Percentiles rank a stretch among this genome's conserved stretches.
Conservation (phyloP, 208 protist genomes). For the Trichomonas tenax region DNA sequence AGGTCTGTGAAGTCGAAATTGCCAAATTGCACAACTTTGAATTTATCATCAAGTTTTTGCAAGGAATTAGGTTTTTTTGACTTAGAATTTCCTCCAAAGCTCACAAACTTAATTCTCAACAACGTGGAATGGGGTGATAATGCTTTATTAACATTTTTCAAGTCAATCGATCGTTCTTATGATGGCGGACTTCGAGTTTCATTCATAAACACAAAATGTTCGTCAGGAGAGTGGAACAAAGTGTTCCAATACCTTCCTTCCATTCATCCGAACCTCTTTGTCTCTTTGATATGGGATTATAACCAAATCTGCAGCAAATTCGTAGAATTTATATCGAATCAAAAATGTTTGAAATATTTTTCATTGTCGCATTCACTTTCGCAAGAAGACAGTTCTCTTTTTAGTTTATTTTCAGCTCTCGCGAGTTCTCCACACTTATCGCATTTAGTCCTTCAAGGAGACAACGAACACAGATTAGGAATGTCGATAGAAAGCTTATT, state of each 20-base stretch:
- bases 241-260: not conserved
- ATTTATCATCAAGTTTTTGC: not conserved
- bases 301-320: not conserved
- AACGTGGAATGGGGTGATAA: not conserved
- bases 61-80: not conserved
- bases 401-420: not conserved
- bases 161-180: not conserved
- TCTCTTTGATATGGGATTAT: not conserved
- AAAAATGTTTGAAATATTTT: not conserved
- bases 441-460: not conserved
- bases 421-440: not conserved
- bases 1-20: not conserved
- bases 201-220: not conserved
- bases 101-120: not conserved
- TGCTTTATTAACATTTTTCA: not conserved
- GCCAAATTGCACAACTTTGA: not conserved
- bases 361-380: not conserved
- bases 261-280: not conserved
- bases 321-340: not conserved
- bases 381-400: not conserved
- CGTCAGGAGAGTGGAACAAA: not conserved
- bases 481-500: not conserved
- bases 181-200: not conserved
- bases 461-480: not conserved
- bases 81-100: not conserved